phyloP scores from a whole-genome alignment of 345 rosid genomes.

The Combretum micranthum region DNA sequence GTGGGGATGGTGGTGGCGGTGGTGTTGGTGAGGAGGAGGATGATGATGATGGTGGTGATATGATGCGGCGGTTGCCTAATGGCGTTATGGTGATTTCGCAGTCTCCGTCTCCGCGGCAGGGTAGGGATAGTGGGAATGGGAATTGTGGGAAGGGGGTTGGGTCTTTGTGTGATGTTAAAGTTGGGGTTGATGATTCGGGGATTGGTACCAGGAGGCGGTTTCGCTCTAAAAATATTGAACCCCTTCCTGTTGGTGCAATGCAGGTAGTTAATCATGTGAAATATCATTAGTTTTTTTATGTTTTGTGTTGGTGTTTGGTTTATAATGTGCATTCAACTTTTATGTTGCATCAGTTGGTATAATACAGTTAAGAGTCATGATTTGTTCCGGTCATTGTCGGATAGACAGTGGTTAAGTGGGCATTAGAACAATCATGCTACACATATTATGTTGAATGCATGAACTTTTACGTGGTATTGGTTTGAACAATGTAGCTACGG shows the following conservation, averaged over 20 bases:
- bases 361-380: conserved; percentile 43
- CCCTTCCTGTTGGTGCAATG: conserved; percentile 45
- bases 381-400: background rate
- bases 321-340: no score
- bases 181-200: conserved; percentile 37
- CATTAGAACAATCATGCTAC: no score
- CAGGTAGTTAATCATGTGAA: no score
- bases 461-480: background rate
- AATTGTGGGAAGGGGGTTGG: conserved; percentile 20
- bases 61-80: conserved; percentile 75
- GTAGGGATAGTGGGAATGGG: conserved; percentile 18
- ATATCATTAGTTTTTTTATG: no score
- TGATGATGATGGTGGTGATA: conserved; percentile 45
- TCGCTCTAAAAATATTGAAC: conserved; percentile 86
- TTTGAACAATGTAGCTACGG: no score
- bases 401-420: background rate
- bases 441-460: background rate
- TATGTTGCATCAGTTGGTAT: no score
- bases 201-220: conserved; percentile 44
- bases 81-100: conserved; percentile 74
- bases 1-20: conserved; percentile 1
- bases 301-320: no score
- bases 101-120: conserved; percentile 39
- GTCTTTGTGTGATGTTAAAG: conserved; percentile 59
- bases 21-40: conserved; percentile 28